A percentile compares a stretch with the other conserved stretches of the same genome.
Conservation (phyloP, 352 stramenopile genomes). For the Globisporangium viniferum region DNA sequence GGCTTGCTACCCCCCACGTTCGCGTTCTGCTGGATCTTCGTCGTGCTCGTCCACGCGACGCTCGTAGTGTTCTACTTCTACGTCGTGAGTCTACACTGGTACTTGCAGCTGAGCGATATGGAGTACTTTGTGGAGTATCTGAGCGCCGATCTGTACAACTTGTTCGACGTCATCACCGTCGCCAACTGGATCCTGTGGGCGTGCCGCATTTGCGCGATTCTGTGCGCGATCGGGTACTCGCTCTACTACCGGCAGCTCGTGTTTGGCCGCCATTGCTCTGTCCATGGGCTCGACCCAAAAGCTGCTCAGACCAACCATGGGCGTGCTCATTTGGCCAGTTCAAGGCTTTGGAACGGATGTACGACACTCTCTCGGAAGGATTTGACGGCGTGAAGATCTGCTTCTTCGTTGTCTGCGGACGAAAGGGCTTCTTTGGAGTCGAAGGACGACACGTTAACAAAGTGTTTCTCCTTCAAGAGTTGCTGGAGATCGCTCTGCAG, state of each 20-base stretch:
- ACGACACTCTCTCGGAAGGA: background rate
- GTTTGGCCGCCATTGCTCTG: background rate
- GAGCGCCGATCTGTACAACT: background rate
- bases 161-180: conserved; percentile 1
- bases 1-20: background rate
- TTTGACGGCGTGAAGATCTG: background rate
- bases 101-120: background rate
- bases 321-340: background rate
- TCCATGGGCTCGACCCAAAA: background rate
- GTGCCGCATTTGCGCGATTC: conserved; percentile 2
- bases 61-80: conserved; percentile 11
- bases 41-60: background rate
- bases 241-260: conserved; percentile 5
- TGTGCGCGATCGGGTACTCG: conserved; percentile 4
- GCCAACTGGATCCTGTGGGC: background rate
- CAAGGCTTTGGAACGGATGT: background rate
- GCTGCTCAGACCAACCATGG: background rate
- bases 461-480: conserved; percentile 9
- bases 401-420: conserved; percentile 1
- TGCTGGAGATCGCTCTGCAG: conserved; percentile 7
- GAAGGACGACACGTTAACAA: conserved; percentile 4
- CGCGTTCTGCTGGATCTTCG: background rate
- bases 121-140: background rate
- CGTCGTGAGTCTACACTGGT: conserved; percentile 5
- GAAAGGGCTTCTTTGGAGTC: conserved; percentile 7